Evolutionary conservation across 2,329 filamentous ascomycete species (phyloP).

Genomic region (Stromatinia cepivora): DNA sequence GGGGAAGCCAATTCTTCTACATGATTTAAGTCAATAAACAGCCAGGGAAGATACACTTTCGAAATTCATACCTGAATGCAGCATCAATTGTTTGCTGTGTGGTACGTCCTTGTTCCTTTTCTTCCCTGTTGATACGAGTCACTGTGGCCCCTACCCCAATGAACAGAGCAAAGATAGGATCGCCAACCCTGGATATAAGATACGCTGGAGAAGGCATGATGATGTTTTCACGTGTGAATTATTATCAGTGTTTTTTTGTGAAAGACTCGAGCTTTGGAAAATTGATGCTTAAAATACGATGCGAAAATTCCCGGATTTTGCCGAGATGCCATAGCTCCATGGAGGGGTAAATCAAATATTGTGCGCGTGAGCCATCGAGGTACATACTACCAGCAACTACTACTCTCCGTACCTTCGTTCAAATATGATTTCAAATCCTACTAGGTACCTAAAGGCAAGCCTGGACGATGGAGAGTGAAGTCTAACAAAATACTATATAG

Average conservation of each 20-base stretch:
- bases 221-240: neutral
- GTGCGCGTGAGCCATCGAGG: neutral
- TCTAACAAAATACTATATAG: no score
- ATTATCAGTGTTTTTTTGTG: neutral
- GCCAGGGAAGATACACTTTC: neutral
- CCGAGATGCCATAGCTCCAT: conserved; percentile 19
- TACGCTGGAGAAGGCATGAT: conserved; percentile 39
- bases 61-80: conserved; percentile 36
- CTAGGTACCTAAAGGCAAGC: no score
- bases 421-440: no score
- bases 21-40: neutral
- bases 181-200: conserved; percentile 47
- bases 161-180: conserved; percentile 55
- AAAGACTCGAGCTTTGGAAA: neutral
- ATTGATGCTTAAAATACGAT: conserved; percentile 8
- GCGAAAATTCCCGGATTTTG: conserved; percentile 9
- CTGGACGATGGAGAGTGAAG: no score
- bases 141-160: conserved; percentile 55
- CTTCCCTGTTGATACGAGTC: conserved; percentile 55
- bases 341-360: neutral
- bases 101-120: conserved; percentile 45
- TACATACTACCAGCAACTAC: neutral
- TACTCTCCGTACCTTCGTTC: neutral
- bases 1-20: conserved; percentile 28
- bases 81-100: conserved; percentile 39